Base-by-base conservation (phyloP, 2,329 filamentous ascomycete species). In the Sordariomycetes sp. region DNA sequence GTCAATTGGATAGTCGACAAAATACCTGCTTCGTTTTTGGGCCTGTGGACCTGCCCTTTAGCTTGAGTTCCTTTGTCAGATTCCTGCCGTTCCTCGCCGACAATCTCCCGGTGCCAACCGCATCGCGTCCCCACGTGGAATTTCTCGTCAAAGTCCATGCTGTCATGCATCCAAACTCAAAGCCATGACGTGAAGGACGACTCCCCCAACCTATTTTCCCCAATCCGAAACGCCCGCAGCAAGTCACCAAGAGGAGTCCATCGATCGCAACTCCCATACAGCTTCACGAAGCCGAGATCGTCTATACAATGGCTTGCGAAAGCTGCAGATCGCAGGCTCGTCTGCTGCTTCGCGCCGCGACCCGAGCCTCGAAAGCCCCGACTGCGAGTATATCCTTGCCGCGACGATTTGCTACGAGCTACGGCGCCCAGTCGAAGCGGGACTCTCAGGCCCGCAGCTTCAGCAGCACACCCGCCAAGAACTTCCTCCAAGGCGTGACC, bases 291-390 rank as follows among this genome's bases (percentile, higher is more conserved):
- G 26, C 18, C 16, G 17, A 23, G 11, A 42, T 39, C 35, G 42
- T 36, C 33, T n/a, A 21, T 29, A 37, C 37, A 50, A 70, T 72
- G 63, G 64, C 67, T 37, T 70, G 67, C 48, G 61, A 66, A 46
- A 61, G 54, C 49, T 72, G 68, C 51, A 57, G 58, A 41, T 49
- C 56, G 27, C 63, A 67, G 50, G 55, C 68, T 40, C 53, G 57
- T 39, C 52, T 52, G 30, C 43, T 68, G 28, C 46, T 62, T 37
- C 56, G 56, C 39, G 42, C 48, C 33, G 48, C 54, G 36, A 43
- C 50, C 36, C 53, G 55, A 36, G 46, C 48, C 16, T 45, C 47
- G 35, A 10, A 12, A 4, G 11, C 28, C 8, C 39, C 45, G 34
- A 39, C 53, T 33, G 40, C 45, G 23, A 44, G 45, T 29, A 48